Conservation (phyloP, 371 early-diverging fungal genomes). For the Smittium culicis region DNA sequence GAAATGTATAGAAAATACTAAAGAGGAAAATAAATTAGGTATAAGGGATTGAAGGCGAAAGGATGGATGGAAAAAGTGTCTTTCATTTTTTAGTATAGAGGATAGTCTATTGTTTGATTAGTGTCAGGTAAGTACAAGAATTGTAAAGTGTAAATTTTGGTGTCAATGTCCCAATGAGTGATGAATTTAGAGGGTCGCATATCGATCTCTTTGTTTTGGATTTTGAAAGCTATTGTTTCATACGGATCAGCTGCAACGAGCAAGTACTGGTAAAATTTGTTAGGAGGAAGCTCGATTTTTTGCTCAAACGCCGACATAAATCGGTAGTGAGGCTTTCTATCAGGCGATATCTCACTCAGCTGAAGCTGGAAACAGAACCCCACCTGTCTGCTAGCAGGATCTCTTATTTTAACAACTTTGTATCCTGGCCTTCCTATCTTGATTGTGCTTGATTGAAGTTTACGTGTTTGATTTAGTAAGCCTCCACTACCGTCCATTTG, state of each 20-base stretch:
- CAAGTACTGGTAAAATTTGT: constrained; percentile 79
- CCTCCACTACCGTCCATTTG: background rate
- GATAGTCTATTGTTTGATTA: no score
- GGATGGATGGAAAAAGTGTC: no score
- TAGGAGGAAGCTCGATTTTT: constrained; percentile 66
- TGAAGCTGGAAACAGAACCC: constrained; percentile 89
- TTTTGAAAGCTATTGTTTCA: constrained; percentile 87
- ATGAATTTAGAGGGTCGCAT: constrained; percentile 57
- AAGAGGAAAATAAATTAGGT: no score
- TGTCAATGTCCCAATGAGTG: constrained; percentile 89
- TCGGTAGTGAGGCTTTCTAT: constrained; percentile 72
- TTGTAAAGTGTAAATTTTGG: constrained; percentile 75
- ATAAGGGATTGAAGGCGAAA: no score
- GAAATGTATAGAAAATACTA: no score
- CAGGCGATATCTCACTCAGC: constrained; percentile 74
- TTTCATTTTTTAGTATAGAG: no score
- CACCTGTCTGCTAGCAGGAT: constrained; percentile 71
- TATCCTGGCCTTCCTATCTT: constrained; percentile 98
- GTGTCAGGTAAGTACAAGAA: constrained; percentile 58
- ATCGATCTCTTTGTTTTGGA: constrained; percentile 86
- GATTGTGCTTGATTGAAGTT: constrained; percentile 43
- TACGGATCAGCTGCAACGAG: constrained; percentile 95
- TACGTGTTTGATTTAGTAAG: background rate
- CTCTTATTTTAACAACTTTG: constrained; percentile 84
- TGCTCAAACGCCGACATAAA: constrained; percentile 98